Conservation (phyloP, 768 basidiomycete species). For the Amylocystis lapponica region DNA sequence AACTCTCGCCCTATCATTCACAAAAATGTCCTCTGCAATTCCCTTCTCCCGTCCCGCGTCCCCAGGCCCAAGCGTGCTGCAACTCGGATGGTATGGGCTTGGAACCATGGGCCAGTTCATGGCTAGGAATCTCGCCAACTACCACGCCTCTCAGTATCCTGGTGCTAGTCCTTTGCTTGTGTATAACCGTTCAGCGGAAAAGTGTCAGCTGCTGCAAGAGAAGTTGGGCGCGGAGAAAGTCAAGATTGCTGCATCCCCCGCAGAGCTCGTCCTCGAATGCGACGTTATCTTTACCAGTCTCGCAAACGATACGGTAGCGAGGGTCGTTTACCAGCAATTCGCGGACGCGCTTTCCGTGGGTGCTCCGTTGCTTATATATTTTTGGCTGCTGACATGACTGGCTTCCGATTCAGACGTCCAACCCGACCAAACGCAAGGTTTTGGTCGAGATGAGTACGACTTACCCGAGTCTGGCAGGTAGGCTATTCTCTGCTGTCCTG, state of each 20-base stretch:
- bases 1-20: too few relatives aligned
- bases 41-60: conserved; percentile 60
- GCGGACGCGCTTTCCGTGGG: conserved; percentile 51
- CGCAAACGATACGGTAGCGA: conserved; percentile 65
- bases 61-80: conserved; percentile 29
- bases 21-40: too few relatives aligned
- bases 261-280: conserved; percentile 57
- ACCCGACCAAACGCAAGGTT: conserved; percentile 52
- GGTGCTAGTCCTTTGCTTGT: conserved; percentile 52
- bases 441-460: conserved; percentile 87
- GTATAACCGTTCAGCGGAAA: conserved; percentile 68
- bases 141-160: conserved; percentile 30
- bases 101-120: conserved; percentile 73
- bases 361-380: too few relatives aligned
- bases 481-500: conserved; percentile 40
- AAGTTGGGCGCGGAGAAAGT: conserved; percentile 50
- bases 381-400: too few relatives aligned
- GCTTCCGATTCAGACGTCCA: conserved; percentile 27
- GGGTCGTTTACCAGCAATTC: conserved; percentile 55
- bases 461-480: conserved; percentile 21
- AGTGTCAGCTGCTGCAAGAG: conserved; percentile 50
- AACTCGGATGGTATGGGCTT: conserved; percentile 45
- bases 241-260: conserved; percentile 48
- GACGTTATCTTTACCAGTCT: conserved; percentile 77
- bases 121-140: conserved; percentile 72